Conservation (phyloP, 2,329 filamentous ascomycete species). For the Onygenales sp. region DNA sequence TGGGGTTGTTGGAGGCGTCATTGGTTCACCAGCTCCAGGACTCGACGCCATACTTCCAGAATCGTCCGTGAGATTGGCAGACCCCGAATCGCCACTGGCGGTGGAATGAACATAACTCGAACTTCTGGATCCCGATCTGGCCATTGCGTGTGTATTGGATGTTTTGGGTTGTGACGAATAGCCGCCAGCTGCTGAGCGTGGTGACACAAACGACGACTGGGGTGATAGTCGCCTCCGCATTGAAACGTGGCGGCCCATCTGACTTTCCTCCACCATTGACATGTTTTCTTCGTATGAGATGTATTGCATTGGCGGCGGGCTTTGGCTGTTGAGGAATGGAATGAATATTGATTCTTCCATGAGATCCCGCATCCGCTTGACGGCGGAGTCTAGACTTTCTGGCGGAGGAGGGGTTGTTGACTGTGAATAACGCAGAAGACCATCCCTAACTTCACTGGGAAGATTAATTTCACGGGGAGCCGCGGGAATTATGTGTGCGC, state of each 20-base stretch:
- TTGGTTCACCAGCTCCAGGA: slow-evolving; percentile 32
- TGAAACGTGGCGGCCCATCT: slow-evolving; percentile 7
- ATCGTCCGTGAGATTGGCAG: slow-evolving; percentile 36
- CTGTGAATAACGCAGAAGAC: slow-evolving; percentile 56
- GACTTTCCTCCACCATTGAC: slow-evolving; percentile 15
- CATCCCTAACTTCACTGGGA: slow-evolving; percentile 73
- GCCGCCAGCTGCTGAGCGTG: slow-evolving; percentile 9
- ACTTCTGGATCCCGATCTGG: slow-evolving; percentile 25
- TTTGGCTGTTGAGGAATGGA: slow-evolving; percentile 70
- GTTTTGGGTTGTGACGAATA: slow-evolving; percentile 19
- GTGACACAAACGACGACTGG: slow-evolving; percentile 11
- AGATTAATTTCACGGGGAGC: slow-evolving; percentile 85
- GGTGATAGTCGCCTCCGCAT: slow-evolving; percentile 11
- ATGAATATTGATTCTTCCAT: slow-evolving; percentile 97
- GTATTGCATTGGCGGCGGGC: slow-evolving; percentile 34
- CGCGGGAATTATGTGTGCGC: slow-evolving; percentile 81
- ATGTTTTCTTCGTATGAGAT: slow-evolving; percentile 28
- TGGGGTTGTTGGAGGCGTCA: slow-evolving; percentile 44
- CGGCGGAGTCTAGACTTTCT: slow-evolving; percentile 67
- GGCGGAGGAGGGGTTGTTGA: slow-evolving; percentile 59
- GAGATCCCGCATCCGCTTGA: slow-evolving; percentile 82
- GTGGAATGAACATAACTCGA: slow-evolving; percentile 25
- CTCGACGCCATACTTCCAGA: slow-evolving; percentile 34
- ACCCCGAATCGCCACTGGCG: slow-evolving; percentile 28
- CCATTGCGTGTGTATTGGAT: slow-evolving; percentile 20